phyloP scores from a whole-genome alignment of 768 basidiomycete species.

The Gelatoporia subvermispora region DNA sequence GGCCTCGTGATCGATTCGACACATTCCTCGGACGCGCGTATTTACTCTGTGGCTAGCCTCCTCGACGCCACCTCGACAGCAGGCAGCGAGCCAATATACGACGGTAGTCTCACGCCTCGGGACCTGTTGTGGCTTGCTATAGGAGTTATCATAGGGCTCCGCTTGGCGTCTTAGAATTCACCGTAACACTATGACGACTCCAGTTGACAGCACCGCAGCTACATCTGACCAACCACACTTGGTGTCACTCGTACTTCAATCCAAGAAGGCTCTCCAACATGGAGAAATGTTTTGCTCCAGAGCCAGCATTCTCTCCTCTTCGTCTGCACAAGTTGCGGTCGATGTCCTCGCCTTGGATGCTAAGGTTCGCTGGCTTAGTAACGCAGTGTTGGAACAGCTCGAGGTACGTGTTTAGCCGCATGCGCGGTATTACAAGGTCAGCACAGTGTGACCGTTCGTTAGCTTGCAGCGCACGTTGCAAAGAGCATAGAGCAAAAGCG shows the following conservation, averaged over 20 bases:
- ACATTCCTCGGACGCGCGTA: no score
- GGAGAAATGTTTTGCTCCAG: constrained; percentile 71
- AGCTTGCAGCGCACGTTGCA: constrained; percentile 72
- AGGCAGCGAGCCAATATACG: no score
- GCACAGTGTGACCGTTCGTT: not conserved
- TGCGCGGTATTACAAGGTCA: not conserved
- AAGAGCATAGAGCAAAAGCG: constrained; percentile 74
- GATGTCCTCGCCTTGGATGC: constrained; percentile 78
- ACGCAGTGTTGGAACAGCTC: constrained; percentile 72
- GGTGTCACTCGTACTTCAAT: constrained; percentile 71
- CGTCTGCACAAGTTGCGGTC: constrained; percentile 60
- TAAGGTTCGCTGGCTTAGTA: constrained; percentile 72
- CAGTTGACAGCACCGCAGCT: not conserved
- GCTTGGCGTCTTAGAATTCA: no score
- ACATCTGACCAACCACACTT: constrained; percentile 52
- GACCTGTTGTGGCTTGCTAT: no score
- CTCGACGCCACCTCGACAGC: no score
- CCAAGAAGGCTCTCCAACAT: constrained; percentile 77
- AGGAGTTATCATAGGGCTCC: no score
- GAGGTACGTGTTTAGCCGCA: constrained; percentile 47
- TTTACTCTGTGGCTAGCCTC: no score
- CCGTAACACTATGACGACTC: no score
- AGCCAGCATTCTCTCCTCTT: constrained; percentile 58
- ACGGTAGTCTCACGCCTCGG: no score
- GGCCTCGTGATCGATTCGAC: no score